Percentiles rank a stretch among this genome's conserved stretches.
phyloP scores from a whole-genome alignment of 177 flowering plant species.

The Vitis hybrid region DNA sequence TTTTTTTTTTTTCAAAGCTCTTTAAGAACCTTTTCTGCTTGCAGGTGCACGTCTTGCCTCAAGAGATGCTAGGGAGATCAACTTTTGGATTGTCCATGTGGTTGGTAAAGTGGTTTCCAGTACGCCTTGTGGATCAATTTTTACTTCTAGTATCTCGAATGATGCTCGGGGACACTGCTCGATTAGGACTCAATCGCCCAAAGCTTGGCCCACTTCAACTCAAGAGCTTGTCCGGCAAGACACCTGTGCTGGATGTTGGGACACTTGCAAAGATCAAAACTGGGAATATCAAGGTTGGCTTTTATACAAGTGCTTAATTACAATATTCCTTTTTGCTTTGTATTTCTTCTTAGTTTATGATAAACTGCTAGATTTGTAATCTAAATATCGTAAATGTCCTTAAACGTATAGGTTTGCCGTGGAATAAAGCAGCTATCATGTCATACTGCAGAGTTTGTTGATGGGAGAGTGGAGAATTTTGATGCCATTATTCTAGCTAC shows the following conservation, averaged over 20 bases:
- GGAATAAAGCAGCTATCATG: conserved; percentile 46
- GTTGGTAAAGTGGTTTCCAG: conserved; percentile 89
- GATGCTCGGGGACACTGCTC: conserved; percentile 70
- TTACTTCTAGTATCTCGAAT: conserved; percentile 55
- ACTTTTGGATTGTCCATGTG: conserved; percentile 95
- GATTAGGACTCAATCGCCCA: conserved; percentile 68
- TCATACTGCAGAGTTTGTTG: conserved; percentile 58
- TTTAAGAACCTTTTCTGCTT: conserved; percentile 11
- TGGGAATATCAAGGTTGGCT: conserved; percentile 77
- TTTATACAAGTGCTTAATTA: not conserved
- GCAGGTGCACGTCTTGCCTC: conserved; percentile 94
- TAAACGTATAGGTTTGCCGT: conserved; percentile 42
- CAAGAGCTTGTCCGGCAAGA: conserved; percentile 76
- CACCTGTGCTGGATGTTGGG: conserved; percentile 92
- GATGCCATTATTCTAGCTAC: conserved; percentile 85
- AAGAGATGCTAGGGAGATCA: conserved; percentile 90
- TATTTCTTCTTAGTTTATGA: not conserved
- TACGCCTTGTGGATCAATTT: conserved; percentile 74
- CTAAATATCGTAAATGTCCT: not conserved
- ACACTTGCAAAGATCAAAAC: conserved; percentile 77
- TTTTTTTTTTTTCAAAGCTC: conserved; percentile 2
- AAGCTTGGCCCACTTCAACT: conserved; percentile 77
- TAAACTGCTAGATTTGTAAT: not conserved
- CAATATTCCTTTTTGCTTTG: not conserved
- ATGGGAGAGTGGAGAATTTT: conserved; percentile 63